Evolutionary conservation across 495 filamentous ascomycete genomes (phyloP).

Genomic region (Hamigera avellanea): DNA sequence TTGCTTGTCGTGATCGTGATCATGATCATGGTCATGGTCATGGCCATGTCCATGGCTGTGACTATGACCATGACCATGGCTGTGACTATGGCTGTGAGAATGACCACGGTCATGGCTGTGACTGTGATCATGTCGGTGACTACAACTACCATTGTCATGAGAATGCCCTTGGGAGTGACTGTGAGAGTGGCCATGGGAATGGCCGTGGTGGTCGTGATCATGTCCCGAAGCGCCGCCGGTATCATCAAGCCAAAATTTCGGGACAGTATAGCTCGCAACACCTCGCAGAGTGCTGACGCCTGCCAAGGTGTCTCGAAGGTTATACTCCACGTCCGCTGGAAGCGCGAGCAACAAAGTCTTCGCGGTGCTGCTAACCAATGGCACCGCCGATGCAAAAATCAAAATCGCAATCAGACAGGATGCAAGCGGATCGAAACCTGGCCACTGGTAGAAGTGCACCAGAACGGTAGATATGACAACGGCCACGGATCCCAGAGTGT

Average conservation of each 20-base stretch:
- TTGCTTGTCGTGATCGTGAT: slow-evolving; percentile 13
- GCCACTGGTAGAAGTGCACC: slow-evolving; percentile 76
- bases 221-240: slow-evolving; percentile 27
- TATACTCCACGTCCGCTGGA: slow-evolving; percentile 80
- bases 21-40: slow-evolving; percentile 3
- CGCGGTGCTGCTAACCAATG: slow-evolving; percentile 76
- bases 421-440: slow-evolving; percentile 91
- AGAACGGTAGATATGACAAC: slow-evolving; percentile 87
- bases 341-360: slow-evolving; percentile 71
- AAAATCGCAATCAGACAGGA: slow-evolving; percentile 88
- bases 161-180: too few relatives aligned
- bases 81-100: slow-evolving; percentile 12
- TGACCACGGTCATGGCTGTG: slow-evolving; percentile 16
- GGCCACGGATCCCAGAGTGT: slow-evolving; percentile 86
- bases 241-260: slow-evolving; percentile 90
- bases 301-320: slow-evolving; percentile 70
- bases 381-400: slow-evolving; percentile 80
- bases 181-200: slow-evolving; percentile 10
- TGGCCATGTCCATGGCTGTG: slow-evolving; percentile 5
- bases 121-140: slow-evolving; percentile 13
- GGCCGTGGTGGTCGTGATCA: slow-evolving; percentile 15
- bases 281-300: slow-evolving; percentile 75
- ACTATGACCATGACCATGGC: slow-evolving; percentile 11
- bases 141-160: slow-evolving; percentile 16
- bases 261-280: slow-evolving; percentile 75